Evolutionary conservation across 192 early-diverging fungal species (phyloP).

Genomic region (Pilobolus umbonatus): DNA sequence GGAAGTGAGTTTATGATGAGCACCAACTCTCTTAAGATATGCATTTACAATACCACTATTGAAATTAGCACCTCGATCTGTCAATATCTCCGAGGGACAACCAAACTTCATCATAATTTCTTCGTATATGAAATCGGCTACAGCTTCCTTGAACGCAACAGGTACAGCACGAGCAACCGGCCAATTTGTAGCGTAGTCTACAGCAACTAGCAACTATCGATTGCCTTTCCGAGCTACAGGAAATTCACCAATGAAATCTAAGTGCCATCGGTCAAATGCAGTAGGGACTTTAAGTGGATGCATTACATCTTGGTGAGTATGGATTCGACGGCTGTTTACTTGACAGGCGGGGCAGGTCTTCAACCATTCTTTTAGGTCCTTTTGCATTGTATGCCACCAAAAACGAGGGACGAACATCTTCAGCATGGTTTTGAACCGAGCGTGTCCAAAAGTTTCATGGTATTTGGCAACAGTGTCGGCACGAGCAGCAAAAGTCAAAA

Average conservation of each 20-base stretch:
- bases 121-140: conserved; percentile 23
- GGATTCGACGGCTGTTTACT: background rate
- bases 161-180: conserved; percentile 19
- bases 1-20: conserved; percentile 12
- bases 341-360: conserved; percentile 2
- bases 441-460: conserved; percentile 1
- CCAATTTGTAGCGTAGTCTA: conserved; percentile 33
- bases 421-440: background rate
- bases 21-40: conserved; percentile 1
- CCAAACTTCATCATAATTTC: conserved; percentile 26
- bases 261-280: conserved; percentile 11
- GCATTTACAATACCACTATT: background rate
- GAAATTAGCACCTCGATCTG: conserved; percentile 22
- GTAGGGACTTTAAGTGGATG: background rate
- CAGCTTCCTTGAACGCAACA: conserved; percentile 9
- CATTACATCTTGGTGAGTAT: conserved; percentile 1
- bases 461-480: conserved; percentile 1
- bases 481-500: background rate
- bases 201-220: conserved; percentile 21
- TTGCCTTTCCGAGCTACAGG: conserved; percentile 3
- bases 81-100: conserved; percentile 16
- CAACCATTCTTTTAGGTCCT: conserved; percentile 8
- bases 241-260: conserved; percentile 17
- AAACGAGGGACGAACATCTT: background rate
- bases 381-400: conserved; percentile 8